Percentiles rank a stretch among this genome's conserved stretches.
phyloP scores from a whole-genome alignment of 495 filamentous ascomycete genomes.

The Penicillium coffeae region DNA sequence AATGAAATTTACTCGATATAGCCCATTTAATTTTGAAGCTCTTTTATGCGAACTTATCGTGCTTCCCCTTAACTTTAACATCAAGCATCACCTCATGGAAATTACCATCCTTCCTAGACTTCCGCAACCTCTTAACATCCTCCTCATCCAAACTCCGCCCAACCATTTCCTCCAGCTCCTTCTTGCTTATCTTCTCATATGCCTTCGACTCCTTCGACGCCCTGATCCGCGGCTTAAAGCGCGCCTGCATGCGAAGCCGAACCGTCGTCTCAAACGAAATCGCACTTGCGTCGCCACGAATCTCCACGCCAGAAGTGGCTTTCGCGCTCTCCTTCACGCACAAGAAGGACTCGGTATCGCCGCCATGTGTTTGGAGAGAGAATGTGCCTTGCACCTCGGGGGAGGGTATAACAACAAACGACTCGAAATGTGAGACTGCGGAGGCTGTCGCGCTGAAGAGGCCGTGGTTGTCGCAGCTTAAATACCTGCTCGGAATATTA shows the following conservation, averaged over 20 bases:
- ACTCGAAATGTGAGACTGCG: constrained; percentile 78
- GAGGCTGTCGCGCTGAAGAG: constrained; percentile 70
- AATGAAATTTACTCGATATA: not conserved
- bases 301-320: constrained; percentile 45
- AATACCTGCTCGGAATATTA: constrained; percentile 46
- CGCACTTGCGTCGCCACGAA: constrained; percentile 73
- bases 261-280: constrained; percentile 73
- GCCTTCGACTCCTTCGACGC: constrained; percentile 75
- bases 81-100: constrained; percentile 88
- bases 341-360: constrained; percentile 48
- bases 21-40: not conserved
- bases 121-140: constrained; percentile 79
- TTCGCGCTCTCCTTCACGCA: constrained; percentile 43
- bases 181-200: constrained; percentile 76
- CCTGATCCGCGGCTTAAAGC: constrained; percentile 82
- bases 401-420: constrained; percentile 66
- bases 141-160: constrained; percentile 75
- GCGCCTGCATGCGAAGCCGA: constrained; percentile 87
- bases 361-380: constrained; percentile 60
- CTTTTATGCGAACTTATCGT: constrained; percentile 89
- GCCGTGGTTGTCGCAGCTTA: constrained; percentile 80
- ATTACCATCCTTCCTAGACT: constrained; percentile 74
- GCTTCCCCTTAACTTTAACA: constrained; percentile 89
- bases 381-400: constrained; percentile 62
- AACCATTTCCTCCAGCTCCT: constrained; percentile 80